Evolutionary conservation across 2,329 filamentous ascomycete genomes (phyloP), one percentile per base, ranked within the genome.

Genomic region (Ophiocordyceps robertsii): DNA sequence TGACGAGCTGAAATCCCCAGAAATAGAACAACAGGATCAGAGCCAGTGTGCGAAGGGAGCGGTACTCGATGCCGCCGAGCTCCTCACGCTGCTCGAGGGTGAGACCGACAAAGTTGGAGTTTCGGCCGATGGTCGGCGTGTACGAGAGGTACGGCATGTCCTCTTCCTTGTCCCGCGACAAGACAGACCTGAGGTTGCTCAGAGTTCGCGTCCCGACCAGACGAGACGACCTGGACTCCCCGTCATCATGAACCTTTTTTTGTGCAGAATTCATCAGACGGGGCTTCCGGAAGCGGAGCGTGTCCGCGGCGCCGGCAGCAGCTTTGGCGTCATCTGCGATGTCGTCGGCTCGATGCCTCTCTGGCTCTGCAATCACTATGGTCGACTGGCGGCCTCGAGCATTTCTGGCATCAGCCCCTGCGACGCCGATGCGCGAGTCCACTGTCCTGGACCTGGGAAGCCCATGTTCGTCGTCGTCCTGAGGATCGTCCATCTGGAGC

Each of bases 41-140:
- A 1, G 85, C 84, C 39, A 98, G 65, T 2, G 87, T 86, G 60
- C 95, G 93, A 46, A 98, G 61, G 0, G 90, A 85, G 6, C 92
- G 82, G 56, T 98, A 98, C 60, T 98, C 92, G 48, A 98, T 95
- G 17, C 92, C 92, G 11, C 92, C 92, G 3, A 98, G 67, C 61
- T 98, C 92, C 57, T 98, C 89, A 50, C 92, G 77, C 62, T 98
- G 88, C 49, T 92, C 87, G 51, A 94, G 83, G 0, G 83, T 85
- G 49, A 98, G 63, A 51, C 89, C 86, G 12, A 92, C 73, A 55
- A 96, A 98, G 32, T 85, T 82, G 11, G 90, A 96, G 59, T 98
- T 98, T 48, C 92, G 80, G 21, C 84, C 90, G 42, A 95, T 75
- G 0, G 92, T 98, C 2, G 92, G 87, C 46, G 89, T 82, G 75